A percentile compares a stretch with the other conserved stretches of the same genome.
Evolutionary conservation across 148 eudicot species (phyloP).

Genomic region (Diospyros lotus): DNA sequence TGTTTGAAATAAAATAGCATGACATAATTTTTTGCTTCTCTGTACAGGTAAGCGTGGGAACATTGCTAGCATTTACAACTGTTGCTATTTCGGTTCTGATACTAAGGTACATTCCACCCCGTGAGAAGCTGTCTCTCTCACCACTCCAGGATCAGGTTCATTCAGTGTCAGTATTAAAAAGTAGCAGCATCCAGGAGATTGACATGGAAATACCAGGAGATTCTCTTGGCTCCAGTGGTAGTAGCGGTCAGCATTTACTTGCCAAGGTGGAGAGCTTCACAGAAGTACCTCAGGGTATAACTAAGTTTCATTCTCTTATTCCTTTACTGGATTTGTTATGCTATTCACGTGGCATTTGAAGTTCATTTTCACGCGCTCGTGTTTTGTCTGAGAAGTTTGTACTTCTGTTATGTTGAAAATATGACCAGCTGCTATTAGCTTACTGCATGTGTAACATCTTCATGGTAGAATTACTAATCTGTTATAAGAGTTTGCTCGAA

Average conservation of each 20-base stretch:
- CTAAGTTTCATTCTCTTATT: constrained; percentile 12
- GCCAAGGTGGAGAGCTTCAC: background rate
- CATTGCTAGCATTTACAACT: constrained; percentile 56
- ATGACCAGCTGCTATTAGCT: background rate
- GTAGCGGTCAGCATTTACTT: background rate
- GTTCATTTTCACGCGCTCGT: too few relatives aligned
- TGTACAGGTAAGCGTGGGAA: constrained; percentile 67
- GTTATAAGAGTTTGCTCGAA: background rate
- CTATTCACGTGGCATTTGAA: background rate
- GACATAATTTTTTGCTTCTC: constrained; percentile 8
- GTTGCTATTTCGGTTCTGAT: constrained; percentile 52
- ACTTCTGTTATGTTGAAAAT: background rate
- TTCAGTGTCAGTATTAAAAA: constrained; percentile 27
- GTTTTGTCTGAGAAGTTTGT: background rate
- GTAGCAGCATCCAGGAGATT: constrained; percentile 21
- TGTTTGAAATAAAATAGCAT: background rate
- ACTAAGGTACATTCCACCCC: constrained; percentile 56
- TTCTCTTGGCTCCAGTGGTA: constrained; percentile 18
- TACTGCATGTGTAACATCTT: background rate
- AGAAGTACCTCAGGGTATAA: constrained; percentile 31
- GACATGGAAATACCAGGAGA: constrained; percentile 20
- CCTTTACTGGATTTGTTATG: background rate
- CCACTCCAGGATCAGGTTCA: constrained; percentile 34
- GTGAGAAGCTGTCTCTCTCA: constrained; percentile 36
- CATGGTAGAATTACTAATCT: background rate